Conservation (phyloP, 2,329 filamentous ascomycete genomes). For the Neonectria neomacrospora region DNA sequence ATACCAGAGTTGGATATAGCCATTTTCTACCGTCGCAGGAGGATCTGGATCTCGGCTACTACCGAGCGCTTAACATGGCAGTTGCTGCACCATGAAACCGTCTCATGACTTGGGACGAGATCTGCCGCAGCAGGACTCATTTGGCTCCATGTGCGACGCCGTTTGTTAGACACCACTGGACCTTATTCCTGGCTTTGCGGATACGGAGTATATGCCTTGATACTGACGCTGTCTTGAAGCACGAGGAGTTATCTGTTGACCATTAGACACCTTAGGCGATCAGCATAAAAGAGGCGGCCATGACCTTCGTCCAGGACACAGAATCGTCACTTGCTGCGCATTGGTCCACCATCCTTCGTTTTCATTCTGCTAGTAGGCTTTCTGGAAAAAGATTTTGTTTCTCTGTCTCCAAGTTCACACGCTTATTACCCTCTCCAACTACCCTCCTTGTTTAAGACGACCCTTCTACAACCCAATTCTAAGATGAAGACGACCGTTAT, state of each 20-base stretch:
- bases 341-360: not conserved
- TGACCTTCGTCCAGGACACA: not conserved
- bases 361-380: not conserved
- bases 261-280: not conserved
- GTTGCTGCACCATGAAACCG: conserved; percentile 19
- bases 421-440: conserved; percentile 10
- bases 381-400: not conserved
- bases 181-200: not conserved
- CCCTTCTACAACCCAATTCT: not conserved
- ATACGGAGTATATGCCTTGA: not conserved
- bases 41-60: conserved; percentile 8
- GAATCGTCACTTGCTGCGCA: not conserved
- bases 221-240: conserved; percentile 6
- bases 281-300: not conserved
- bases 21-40: not conserved
- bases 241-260: not conserved
- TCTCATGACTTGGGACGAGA: conserved; percentile 28
- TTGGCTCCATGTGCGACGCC: conserved; percentile 29
- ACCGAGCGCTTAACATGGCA: conserved; percentile 1
- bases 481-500: conserved; percentile 37
- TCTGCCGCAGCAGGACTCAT: conserved; percentile 31
- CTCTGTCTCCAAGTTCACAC: not conserved
- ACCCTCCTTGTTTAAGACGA: not conserved
- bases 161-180: conserved; percentile 20
- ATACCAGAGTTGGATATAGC: conserved; percentile 1